Percentiles rank a stretch among this genome's conserved stretches.
Evolutionary conservation across 2,329 filamentous ascomycete species (phyloP).

Genomic region (Plenodomus biglobosus): DNA sequence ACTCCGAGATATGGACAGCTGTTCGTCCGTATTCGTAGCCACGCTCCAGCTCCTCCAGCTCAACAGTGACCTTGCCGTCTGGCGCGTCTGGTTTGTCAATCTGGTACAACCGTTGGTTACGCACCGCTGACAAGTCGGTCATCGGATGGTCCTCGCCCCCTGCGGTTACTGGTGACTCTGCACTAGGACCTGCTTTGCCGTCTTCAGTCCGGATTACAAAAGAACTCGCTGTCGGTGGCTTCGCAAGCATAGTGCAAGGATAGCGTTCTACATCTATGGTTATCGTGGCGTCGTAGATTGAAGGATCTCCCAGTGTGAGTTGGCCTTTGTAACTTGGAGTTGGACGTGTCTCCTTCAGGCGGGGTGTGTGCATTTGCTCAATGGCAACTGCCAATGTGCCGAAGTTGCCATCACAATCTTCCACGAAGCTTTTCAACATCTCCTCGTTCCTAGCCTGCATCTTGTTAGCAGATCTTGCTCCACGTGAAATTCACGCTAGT

Average conservation of each 20-base stretch:
- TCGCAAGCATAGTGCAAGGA: conserved; percentile 78
- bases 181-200: conserved; percentile 49
- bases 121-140: conserved; percentile 66
- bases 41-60: conserved; percentile 81
- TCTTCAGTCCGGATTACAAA: conserved; percentile 62
- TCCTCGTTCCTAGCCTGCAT: conserved; percentile 69
- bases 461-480: conserved; percentile 14
- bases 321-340: conserved; percentile 77
- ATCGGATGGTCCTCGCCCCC: conserved; percentile 43
- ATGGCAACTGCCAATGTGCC: conserved; percentile 88
- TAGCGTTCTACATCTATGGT: conserved; percentile 88
- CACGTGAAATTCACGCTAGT: neutral
- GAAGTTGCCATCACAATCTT: conserved; percentile 68
- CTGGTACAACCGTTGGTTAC: conserved; percentile 75
- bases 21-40: conserved; percentile 94
- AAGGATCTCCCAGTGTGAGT: conserved; percentile 76
- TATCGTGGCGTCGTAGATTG: conserved; percentile 72
- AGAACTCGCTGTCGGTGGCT: conserved; percentile 72
- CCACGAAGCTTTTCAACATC: conserved; percentile 64
- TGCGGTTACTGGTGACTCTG: conserved; percentile 57
- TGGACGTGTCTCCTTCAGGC: conserved; percentile 73
- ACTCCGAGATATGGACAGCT: conserved; percentile 83
- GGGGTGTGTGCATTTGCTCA: conserved; percentile 73
- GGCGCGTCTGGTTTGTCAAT: conserved; percentile 73
- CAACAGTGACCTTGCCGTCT: conserved; percentile 79